Evolutionary conservation across 179 eudicot species (phyloP).

Genomic region (Carnegiea gigantea): DNA sequence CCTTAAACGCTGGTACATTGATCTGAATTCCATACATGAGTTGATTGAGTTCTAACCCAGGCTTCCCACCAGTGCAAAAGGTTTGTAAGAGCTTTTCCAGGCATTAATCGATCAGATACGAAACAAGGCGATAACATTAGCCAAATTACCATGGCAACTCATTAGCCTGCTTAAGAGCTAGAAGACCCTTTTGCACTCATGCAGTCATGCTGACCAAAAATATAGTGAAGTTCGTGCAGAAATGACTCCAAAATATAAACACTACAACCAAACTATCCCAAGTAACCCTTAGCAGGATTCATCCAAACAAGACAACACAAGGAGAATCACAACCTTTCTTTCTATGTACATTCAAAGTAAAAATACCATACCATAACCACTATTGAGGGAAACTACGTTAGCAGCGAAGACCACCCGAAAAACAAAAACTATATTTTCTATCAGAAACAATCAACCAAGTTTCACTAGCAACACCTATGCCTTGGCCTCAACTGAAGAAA

Average conservation of each 20-base stretch:
- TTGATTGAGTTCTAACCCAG: conserved; percentile 84
- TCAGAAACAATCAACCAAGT: not conserved
- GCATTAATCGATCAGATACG: conserved; percentile 59
- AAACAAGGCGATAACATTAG: conserved; percentile 3
- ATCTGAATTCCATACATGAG: conserved; percentile 91
- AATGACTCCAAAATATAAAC: not conserved
- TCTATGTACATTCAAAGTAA: not conserved
- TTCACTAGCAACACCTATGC: conserved; percentile 17
- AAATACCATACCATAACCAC: not conserved
- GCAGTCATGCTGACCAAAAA: not conserved
- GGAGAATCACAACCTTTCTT: not conserved
- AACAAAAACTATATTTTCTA: not conserved
- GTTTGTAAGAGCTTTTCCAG: conserved; percentile 82
- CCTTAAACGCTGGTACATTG: conserved; percentile 68
- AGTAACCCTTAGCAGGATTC: not conserved
- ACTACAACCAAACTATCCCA: no score
- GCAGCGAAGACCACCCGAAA: not conserved
- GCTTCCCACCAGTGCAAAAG: conserved; percentile 90
- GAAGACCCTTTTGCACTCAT: no score
- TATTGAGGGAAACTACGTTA: not conserved
- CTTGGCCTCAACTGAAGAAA: conserved; percentile 23
- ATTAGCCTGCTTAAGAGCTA: not conserved
- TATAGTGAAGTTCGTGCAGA: not conserved
- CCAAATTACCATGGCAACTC: not conserved
- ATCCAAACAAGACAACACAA: not conserved